Evolutionary conservation across 31 red algal species (phyloP), one percentile per base, ranked within the genome.

Genomic region (Bonnemaisonia californica): DNA sequence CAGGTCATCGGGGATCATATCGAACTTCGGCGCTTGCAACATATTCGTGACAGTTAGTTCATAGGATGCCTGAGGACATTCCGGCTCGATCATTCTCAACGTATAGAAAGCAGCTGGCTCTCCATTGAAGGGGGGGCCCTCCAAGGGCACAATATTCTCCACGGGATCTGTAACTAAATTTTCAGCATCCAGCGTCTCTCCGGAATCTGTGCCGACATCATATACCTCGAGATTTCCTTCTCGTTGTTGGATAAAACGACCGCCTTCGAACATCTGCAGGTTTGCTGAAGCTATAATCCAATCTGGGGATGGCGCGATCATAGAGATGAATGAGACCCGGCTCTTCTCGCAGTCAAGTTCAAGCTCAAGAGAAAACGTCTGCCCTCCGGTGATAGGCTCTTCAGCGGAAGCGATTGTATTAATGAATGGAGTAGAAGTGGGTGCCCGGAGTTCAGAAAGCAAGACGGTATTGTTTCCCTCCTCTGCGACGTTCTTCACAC

Each of bases 401-500:
- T 51, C 45, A 51, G 7, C 16, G 16, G 45, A 11, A 16, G 45
- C 45, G 9, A 51, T 51, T 7, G 45, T 11, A 16, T 51, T 7
- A 16, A 51, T 51, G 16, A 51, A 51, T 11, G 45, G 45, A 51
- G 45, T 16, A 11, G 45, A 7, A 51, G 45, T 51, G 7, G 7
- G 9, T 7, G 45, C 45, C 16, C 16, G 45, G 16, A 51, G 45
- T 51, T 51, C 45, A 7, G 7, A 7, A 16, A 51, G 7, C 7
- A 51, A 16, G 45, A 51, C 45, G 45, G 45, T 11, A 51, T 51
- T 51, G 45, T 51, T 16, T 11, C 45, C 45, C 7, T 11, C 16
- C 16, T 51, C 45, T 51, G 45, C 45, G 16, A 51, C 74, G 33
- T 68, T 34, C 74, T 78, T 30, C 16, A 78, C 42, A 45, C 74